A percentile compares a stretch with the other conserved stretches of the same genome.
Evolutionary conservation across 148 eudicot species (phyloP).

Genomic region (Vaccinium macrocarpon): DNA sequence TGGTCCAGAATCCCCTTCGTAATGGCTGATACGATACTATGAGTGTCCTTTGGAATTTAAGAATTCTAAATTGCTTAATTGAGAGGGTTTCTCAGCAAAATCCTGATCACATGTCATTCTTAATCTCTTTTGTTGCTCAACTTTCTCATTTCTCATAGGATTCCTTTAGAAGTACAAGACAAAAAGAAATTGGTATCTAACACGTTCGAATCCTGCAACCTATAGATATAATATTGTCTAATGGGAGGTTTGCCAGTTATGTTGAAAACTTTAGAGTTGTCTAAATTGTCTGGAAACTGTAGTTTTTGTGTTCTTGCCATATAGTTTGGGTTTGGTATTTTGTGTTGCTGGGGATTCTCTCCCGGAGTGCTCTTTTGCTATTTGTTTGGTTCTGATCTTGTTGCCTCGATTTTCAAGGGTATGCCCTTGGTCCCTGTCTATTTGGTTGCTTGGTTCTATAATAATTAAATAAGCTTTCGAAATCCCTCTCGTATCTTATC

Average conservation of each 20-base stretch:
- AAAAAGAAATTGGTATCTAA: neutral
- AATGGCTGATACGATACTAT: neutral
- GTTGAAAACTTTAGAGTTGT: neutral
- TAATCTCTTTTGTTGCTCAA: neutral
- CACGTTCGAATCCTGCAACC: neutral
- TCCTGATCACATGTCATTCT: neutral
- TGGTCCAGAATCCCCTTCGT: neutral
- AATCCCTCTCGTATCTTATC: too few species aligned
- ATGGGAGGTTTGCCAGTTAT: neutral
- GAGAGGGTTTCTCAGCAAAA: neutral
- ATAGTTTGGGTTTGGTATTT: neutral
- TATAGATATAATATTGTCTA: neutral
- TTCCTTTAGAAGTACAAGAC: neutral
- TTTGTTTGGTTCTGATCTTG: neutral
- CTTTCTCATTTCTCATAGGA: neutral
- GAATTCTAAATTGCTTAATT: neutral
- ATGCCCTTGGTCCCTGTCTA: neutral
- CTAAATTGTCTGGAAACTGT: neutral
- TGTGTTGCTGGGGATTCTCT: neutral
- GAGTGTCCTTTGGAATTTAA: neutral
- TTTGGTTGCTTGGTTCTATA: neutral
- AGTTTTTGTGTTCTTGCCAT: neutral
- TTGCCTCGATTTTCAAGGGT: neutral
- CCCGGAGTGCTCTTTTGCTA: neutral
- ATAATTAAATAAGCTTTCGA: too few species aligned